Percentiles rank a stretch among this genome's conserved stretches.
These are phyloP conservation scores for Scutellaria barbata DNA, from an alignment of 257 asterid genomes.

Conservation along the genomic window DNA sequence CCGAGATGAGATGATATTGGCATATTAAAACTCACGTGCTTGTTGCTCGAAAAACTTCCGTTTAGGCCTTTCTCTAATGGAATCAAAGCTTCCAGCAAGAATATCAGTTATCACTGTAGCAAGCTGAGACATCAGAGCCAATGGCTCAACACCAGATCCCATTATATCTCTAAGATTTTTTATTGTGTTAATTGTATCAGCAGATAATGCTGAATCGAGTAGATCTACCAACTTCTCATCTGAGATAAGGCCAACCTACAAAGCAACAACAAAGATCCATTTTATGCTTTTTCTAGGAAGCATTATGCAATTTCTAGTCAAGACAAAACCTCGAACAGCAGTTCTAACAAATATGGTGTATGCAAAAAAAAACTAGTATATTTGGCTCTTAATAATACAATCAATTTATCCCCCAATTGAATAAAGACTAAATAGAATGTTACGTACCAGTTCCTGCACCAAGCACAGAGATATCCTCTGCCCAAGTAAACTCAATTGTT, in stretches of 20 bases:
- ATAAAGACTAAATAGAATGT: not conserved
- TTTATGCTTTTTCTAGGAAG: constrained; percentile 8
- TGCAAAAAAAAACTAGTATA: not conserved
- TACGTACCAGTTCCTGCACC: constrained; percentile 71
- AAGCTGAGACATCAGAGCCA: constrained; percentile 93
- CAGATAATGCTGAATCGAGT: constrained; percentile 93
- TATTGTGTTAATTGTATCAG: constrained; percentile 94
- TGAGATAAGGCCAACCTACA: constrained; percentile 85
- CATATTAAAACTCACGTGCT: constrained; percentile 54
- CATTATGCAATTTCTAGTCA: not conserved
- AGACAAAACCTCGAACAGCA: not conserved
- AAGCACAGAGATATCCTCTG: constrained; percentile 71
- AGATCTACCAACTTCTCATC: constrained; percentile 93
- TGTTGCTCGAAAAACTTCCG: constrained; percentile 79
- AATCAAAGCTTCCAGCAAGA: constrained; percentile 86
- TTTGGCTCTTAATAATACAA: no score
- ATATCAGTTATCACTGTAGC: constrained; percentile 93
- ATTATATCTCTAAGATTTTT: constrained; percentile 82
- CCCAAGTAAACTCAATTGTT: constrained; percentile 85
- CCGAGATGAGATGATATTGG: not conserved
- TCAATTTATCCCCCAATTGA: no score
- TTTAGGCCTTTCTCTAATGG: constrained; percentile 59
- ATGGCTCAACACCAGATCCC: constrained; percentile 94
- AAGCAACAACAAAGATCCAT: constrained; percentile 1
- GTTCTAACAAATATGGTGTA: not conserved